phyloP scores from a whole-genome alignment of 768 basidiomycete species.

The Amanita pseudoporphyria region DNA sequence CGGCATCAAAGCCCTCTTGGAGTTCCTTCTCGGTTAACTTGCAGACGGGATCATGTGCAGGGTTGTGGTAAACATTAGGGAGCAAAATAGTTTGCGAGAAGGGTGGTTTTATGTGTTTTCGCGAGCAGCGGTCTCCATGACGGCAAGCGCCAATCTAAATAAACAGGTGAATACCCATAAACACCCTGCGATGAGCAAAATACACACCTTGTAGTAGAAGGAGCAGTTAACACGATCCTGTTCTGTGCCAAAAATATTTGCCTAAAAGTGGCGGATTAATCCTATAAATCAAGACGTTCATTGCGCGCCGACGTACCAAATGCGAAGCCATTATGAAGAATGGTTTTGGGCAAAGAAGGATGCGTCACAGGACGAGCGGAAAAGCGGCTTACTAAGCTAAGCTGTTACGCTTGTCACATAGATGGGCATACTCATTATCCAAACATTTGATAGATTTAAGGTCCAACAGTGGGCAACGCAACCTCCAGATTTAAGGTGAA shows the following conservation, averaged over 20 bases:
- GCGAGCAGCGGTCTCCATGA: constrained; percentile 95
- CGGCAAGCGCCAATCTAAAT: constrained; percentile 94
- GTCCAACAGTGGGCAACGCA: too few relatives aligned
- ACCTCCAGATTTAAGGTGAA: too few relatives aligned
- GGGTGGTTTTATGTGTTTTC: constrained; percentile 96
- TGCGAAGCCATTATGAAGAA: constrained; percentile 54
- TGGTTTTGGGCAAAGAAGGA: not conserved
- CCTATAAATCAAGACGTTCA: constrained; percentile 4
- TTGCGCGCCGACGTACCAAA: constrained; percentile 39
- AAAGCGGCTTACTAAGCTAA: constrained; percentile 15
- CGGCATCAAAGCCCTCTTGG: constrained; percentile 86
- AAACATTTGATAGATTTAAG: too few relatives aligned
- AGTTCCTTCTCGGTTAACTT: constrained; percentile 81
- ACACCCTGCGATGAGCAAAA: not conserved
- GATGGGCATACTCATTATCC: too few relatives aligned
- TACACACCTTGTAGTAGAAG: constrained; percentile 89
- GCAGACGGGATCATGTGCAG: constrained; percentile 86
- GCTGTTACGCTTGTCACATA: constrained; percentile 23
- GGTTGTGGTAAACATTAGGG: constrained; percentile 98
- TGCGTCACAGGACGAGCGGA: not conserved
- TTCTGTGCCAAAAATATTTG: constrained; percentile 93
- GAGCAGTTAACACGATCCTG: constrained; percentile 97
- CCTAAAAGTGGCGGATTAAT: constrained; percentile 29
- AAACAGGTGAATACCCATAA: not conserved
- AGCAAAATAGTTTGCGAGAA: constrained; percentile 96